A percentile compares a stretch with the other conserved stretches of the same genome.
phyloP scores from a whole-genome alignment of 495 filamentous ascomycete genomes.

The Neurospora terricola region DNA sequence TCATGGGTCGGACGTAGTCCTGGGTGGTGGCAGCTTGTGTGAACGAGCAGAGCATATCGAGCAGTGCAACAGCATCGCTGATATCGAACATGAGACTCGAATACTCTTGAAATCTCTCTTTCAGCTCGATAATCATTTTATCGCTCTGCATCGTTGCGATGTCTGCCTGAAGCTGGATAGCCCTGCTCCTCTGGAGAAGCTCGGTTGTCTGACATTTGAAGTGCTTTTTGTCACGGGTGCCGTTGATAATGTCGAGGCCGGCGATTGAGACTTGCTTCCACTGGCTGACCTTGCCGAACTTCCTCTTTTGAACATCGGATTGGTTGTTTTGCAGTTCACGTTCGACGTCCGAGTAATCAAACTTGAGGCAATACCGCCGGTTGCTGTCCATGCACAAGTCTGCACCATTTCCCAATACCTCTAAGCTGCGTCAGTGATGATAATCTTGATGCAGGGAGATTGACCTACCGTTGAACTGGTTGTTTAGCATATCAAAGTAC shows the following conservation, averaged over 20 bases:
- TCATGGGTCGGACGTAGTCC: slow-evolving; percentile 72
- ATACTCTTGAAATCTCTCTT: slow-evolving; percentile 54
- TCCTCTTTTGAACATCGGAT: neutral
- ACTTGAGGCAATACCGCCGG: slow-evolving; percentile 71
- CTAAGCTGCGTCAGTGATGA: neutral
- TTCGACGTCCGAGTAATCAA: slow-evolving; percentile 54
- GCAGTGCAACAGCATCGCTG: slow-evolving; percentile 76
- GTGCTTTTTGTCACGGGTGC: slow-evolving; percentile 56
- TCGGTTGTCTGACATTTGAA: slow-evolving; percentile 82
- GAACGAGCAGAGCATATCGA: slow-evolving; percentile 88
- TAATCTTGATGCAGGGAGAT: slow-evolving; percentile 31
- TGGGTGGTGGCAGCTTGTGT: slow-evolving; percentile 64
- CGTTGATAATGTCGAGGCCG: slow-evolving; percentile 50
- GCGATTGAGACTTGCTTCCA: slow-evolving; percentile 4
- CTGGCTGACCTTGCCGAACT: neutral
- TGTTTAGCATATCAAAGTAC: slow-evolving; percentile 54
- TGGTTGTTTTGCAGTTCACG: slow-evolving; percentile 52
- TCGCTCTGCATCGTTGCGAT: slow-evolving; percentile 71
- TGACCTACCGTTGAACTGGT: slow-evolving; percentile 27
- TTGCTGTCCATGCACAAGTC: slow-evolving; percentile 67
- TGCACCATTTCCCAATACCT: slow-evolving; percentile 3
- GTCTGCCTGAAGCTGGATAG: slow-evolving; percentile 56
- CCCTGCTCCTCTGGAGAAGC: slow-evolving; percentile 58
- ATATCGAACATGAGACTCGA: slow-evolving; percentile 64
- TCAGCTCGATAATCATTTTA: slow-evolving; percentile 57